phyloP scores from a whole-genome alignment of 768 basidiomycete genomes.

The Naganishia antarctica region DNA sequence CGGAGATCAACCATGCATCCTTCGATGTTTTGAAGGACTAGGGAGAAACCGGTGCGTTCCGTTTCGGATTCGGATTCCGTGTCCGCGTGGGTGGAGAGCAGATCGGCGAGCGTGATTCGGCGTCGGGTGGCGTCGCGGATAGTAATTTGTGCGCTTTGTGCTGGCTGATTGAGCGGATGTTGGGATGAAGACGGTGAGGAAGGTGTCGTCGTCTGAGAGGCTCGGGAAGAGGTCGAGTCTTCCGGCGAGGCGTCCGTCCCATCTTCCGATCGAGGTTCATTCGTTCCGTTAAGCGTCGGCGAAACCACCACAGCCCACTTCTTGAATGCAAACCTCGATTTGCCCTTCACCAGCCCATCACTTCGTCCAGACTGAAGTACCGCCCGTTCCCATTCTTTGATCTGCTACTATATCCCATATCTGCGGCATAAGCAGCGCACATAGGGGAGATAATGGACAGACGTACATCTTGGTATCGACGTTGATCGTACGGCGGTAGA shows the following conservation, averaged over 20 bases:
- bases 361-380: background rate
- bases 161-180: background rate
- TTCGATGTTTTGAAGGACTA: background rate
- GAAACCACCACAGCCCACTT: background rate
- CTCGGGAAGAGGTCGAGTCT: too few relatives aligned
- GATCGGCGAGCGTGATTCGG: conserved; percentile 6
- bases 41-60: background rate
- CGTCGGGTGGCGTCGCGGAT: background rate
- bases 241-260: too few relatives aligned
- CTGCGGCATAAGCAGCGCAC: background rate
- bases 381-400: conserved; percentile 9
- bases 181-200: too few relatives aligned
- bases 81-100: background rate
- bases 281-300: background rate
- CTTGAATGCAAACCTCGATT: background rate
- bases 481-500: conserved; percentile 14
- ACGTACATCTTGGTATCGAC: conserved; percentile 14
- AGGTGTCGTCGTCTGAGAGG: too few relatives aligned
- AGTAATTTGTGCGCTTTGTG: background rate
- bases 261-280: too few relatives aligned
- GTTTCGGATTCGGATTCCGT: background rate
- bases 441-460: background rate
- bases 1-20: conserved; percentile 1
- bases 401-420: background rate
- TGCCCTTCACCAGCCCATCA: background rate